Evolutionary conservation across 2,329 filamentous ascomycete species (phyloP).

Genomic region (Talaromyces sp.): DNA sequence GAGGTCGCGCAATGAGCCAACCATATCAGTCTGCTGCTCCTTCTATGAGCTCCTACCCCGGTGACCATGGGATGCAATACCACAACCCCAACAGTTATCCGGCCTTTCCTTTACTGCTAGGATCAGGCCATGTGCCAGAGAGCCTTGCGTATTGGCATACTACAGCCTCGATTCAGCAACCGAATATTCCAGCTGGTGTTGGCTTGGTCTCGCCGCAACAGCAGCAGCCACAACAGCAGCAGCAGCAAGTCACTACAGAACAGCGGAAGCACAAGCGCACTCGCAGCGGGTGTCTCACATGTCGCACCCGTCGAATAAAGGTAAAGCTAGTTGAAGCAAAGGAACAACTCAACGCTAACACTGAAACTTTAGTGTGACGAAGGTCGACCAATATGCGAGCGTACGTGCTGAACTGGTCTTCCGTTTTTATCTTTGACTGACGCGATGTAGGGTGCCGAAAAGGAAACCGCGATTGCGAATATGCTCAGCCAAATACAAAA

Average conservation of each 20-base stretch:
- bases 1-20: conserved; percentile 4
- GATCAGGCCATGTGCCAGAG: conserved; percentile 34
- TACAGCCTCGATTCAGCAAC: conserved; percentile 7
- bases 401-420: conserved; percentile 36
- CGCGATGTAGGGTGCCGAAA: conserved; percentile 69
- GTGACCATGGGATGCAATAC: conserved; percentile 6
- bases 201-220: conserved; percentile 24
- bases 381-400: conserved; percentile 75
- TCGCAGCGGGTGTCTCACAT: conserved; percentile 90
- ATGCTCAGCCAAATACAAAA: conserved; percentile 61
- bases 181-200: conserved; percentile 6
- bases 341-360: background rate
- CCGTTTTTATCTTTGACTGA: conserved; percentile 3
- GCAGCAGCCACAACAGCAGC: conserved; percentile 8
- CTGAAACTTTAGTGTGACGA: conserved; percentile 70
- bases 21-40: conserved; percentile 4
- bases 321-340: conserved; percentile 25
- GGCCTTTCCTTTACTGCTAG: conserved; percentile 30
- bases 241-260: conserved; percentile 39
- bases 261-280: conserved; percentile 90
- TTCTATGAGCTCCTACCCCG: background rate
- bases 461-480: conserved; percentile 83
- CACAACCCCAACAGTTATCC: conserved; percentile 21
- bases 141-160: conserved; percentile 39
- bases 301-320: conserved; percentile 80